Conservation (phyloP, 202 grass and related monocot species). For the Musa balbisiana region DNA sequence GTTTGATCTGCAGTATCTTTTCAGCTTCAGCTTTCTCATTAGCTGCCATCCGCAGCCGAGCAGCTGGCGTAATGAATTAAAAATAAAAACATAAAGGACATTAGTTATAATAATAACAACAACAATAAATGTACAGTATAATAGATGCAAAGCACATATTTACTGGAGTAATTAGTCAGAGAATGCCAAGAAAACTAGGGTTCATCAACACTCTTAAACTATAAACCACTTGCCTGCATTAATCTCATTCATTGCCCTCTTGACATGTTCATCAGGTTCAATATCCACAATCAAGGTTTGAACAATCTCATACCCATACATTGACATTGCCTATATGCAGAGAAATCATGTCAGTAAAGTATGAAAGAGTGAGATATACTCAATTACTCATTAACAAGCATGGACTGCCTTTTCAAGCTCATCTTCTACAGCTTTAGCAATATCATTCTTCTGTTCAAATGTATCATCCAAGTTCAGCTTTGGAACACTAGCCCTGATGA, state of each 20-base stretch:
- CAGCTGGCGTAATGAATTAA: not conserved
- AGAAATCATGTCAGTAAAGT: not conserved
- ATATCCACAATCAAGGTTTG: slow-evolving; percentile 4
- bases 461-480: slow-evolving; percentile 8
- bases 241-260: slow-evolving; percentile 10
- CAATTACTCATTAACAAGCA: not conserved
- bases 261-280: slow-evolving; percentile 4
- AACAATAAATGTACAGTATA: not conserved
- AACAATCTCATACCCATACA: slow-evolving; percentile 11
- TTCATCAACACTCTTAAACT: not conserved
- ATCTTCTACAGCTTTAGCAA: slow-evolving; percentile 14
- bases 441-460: slow-evolving; percentile 11
- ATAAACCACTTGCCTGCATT: slow-evolving; percentile 9
- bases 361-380: not conserved
- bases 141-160: not conserved
- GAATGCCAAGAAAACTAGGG: too few relatives aligned
- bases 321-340: not conserved
- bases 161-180: not conserved
- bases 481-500: slow-evolving; percentile 13
- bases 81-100: not conserved
- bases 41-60: not conserved
- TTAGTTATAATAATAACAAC: not conserved
- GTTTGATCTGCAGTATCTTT: slow-evolving; percentile 12
- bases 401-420: slow-evolving; percentile 1
- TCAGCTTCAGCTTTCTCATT: slow-evolving; percentile 12